Conservation (phyloP, 23 red algal genomes). For the Cyanidiococcus yangmingshanensis region DNA sequence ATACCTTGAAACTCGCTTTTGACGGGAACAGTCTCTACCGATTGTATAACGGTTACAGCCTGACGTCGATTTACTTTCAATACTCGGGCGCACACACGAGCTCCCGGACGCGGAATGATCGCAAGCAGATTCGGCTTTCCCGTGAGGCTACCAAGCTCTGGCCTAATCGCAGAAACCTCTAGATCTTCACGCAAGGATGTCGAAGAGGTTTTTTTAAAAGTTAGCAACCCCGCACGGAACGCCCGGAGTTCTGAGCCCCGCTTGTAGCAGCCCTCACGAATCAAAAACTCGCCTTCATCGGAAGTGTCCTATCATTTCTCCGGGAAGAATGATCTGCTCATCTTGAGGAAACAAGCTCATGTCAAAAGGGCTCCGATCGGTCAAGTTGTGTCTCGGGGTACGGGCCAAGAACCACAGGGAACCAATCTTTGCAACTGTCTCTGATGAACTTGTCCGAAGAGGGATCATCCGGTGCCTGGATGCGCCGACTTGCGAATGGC, state of each 20-base stretch:
- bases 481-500: too few species aligned
- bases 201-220: not conserved
- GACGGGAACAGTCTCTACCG: constrained; percentile 2
- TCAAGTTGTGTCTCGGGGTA: too few species aligned
- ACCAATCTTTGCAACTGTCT: too few species aligned
- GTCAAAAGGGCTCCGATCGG: too few species aligned
- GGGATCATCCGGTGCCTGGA: too few species aligned
- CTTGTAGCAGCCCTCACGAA: not conserved
- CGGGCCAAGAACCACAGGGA: too few species aligned
- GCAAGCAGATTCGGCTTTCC: not conserved
- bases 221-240: not conserved
- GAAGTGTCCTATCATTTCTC: not conserved
- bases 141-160: not conserved
- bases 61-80: not conserved
- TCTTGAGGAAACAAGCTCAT: too few species aligned
- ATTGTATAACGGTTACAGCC: not conserved
- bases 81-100: not conserved
- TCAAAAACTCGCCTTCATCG: not conserved
- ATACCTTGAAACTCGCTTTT: constrained; percentile 16
- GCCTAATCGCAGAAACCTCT: not conserved
- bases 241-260: not conserved
- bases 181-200: not conserved
- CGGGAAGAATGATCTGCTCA: not conserved
- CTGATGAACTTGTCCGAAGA: too few species aligned
- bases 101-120: not conserved